These are phyloP conservation scores for Chrysanthemum seticuspe DNA, from an alignment of 129 eudicot genomes.

Conservation along the genomic window DNA sequence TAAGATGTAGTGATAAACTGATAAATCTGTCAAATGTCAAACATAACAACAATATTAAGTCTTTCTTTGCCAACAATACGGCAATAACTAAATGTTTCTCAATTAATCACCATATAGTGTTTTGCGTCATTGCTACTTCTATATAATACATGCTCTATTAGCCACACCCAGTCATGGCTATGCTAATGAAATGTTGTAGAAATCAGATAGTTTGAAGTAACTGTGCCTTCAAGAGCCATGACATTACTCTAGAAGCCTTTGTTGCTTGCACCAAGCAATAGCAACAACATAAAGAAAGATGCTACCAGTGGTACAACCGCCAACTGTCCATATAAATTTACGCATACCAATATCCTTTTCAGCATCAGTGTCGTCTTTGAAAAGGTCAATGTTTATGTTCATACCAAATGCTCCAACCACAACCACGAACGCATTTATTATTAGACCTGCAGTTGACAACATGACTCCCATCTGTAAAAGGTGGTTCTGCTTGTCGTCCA, in stretches of 20 bases:
- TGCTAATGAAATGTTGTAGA: too few relatives aligned
- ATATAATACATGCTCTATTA: too few relatives aligned
- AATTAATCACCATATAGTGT: too few relatives aligned
- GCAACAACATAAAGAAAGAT: constrained; percentile 58
- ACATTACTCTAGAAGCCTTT: constrained; percentile 52
- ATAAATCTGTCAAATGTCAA: too few relatives aligned
- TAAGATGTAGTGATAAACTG: too few relatives aligned
- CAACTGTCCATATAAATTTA: constrained; percentile 65
- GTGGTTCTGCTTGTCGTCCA: constrained; percentile 3
- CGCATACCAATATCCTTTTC: constrained; percentile 40
- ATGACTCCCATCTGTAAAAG: constrained; percentile 12
- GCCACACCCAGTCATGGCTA: too few relatives aligned
- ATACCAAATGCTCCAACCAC: constrained; percentile 53
- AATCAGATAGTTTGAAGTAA: too few relatives aligned
- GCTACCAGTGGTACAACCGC: constrained; percentile 62
- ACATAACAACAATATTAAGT: too few relatives aligned
- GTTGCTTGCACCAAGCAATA: constrained; percentile 71
- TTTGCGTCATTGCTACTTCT: too few relatives aligned
- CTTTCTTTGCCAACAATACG: too few relatives aligned
- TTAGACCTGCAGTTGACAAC: not conserved
- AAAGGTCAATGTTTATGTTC: constrained; percentile 65
- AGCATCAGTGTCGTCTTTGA: constrained; percentile 22
- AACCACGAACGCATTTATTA: constrained; percentile 36
- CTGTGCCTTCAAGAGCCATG: too few relatives aligned
- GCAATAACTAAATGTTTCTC: too few relatives aligned